Evolutionary conservation across 2,329 filamentous ascomycete species (phyloP), one percentile per base, ranked within the genome.

Genomic region (Fonsecaea erecta): DNA sequence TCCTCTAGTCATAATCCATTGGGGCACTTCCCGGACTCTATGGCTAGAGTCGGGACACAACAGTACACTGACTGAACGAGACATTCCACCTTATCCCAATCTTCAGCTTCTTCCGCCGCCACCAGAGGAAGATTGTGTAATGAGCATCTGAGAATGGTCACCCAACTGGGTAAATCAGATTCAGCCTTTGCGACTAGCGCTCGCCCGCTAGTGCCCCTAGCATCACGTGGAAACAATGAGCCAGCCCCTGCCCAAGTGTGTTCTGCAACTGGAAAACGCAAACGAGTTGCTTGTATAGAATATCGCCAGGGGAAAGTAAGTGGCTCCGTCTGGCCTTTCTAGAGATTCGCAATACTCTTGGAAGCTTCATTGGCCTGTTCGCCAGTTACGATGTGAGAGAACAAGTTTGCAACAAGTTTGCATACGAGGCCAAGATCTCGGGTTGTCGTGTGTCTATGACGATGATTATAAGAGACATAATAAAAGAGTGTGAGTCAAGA

Each of bases 371-470:
- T 26, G 55, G 28, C 40, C 12, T 8, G 18, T 21, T 46, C 40
- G n/a, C 34, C 55, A 61, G 59, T 32, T 54, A 34, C 46, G 48
- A 24, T 61, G 59, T n/a, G 59, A 61, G 48, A 51, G 48, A 35
- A 24, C 48, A 18, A 46, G 32, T 26, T 11, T 34, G 18, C 28
- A 26, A n/a, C 48, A 55, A 55, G 32, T 30, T 1, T 61, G 59
- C 28, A 28, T 24, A 12, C 7, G 59, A 54, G 54, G 59, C 32
- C 21, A 18, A 46, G 18, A 12, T 21, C 37, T 61, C 83, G 56
- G 40, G 7, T 40, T 59, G 26, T 48, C 37, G 2, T 59, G 56
- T 51, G 56, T 48, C 24, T 59, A 59, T 40, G 56, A 59, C 40
- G 51, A 51, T 51, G 37, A 59, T 14, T 59, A 59, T 28, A 46